A percentile compares a stretch with the other conserved stretches of the same genome.
phyloP scores from a whole-genome alignment of 257 asterid genomes.

The Solanum clarkiae region DNA sequence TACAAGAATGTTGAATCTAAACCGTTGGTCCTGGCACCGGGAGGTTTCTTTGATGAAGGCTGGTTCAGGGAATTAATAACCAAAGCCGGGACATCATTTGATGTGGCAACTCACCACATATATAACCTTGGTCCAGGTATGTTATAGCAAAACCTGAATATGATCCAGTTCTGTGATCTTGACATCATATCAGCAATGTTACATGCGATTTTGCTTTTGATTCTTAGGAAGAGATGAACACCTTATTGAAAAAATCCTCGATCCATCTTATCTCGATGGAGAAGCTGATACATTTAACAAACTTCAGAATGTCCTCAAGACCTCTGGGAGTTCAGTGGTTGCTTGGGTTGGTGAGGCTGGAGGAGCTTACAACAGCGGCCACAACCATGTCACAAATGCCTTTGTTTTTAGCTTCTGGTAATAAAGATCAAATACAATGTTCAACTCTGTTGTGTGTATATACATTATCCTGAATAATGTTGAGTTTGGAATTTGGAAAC shows the following conservation, averaged over 20 bases:
- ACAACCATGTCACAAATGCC: conserved; percentile 54
- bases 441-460: neutral
- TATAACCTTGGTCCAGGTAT: conserved; percentile 75
- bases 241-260: conserved; percentile 49
- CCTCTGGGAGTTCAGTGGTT: conserved; percentile 27
- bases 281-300: conserved; percentile 27
- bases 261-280: conserved; percentile 49
- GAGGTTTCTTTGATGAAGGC: conserved; percentile 42
- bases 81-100: conserved; percentile 17
- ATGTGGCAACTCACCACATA: conserved; percentile 53
- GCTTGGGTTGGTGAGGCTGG: conserved; percentile 90
- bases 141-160: neutral
- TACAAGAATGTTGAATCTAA: conserved; percentile 16
- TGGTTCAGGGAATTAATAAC: conserved; percentile 37
- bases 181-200: neutral
- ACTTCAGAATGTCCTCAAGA: conserved; percentile 22
- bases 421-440: neutral
- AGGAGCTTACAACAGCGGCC: conserved; percentile 72
- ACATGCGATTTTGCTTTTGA: neutral
- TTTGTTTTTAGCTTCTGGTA: conserved; percentile 76
- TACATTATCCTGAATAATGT: neutral
- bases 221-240: conserved; percentile 43
- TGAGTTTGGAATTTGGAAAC: neutral
- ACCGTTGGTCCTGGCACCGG: conserved; percentile 44
- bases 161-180: neutral